phyloP scores from a whole-genome alignment of 2,329 filamentous ascomycete genomes.

The Venturia nashicola region DNA sequence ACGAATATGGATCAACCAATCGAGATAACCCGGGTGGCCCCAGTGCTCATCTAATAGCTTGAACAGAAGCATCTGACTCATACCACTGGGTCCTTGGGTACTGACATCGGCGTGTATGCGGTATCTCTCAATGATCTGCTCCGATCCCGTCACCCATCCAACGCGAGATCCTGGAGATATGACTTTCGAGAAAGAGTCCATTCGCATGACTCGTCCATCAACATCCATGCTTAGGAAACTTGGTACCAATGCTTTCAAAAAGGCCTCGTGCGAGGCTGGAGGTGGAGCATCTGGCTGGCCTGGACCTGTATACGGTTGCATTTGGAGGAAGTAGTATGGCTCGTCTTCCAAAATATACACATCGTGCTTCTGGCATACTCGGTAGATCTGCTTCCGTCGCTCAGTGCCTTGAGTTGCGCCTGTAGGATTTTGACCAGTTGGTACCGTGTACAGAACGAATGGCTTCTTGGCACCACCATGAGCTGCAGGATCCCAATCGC shows the following conservation, averaged over 20 bases:
- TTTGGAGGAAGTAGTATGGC: conserved; percentile 89
- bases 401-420: conserved; percentile 64
- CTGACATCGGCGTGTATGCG: conserved; percentile 70
- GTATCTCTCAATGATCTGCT: conserved; percentile 74
- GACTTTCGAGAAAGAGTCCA: conserved; percentile 92
- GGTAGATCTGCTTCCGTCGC: conserved; percentile 62
- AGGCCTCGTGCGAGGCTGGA: conserved; percentile 54
- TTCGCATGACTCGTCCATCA: conserved; percentile 77
- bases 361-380: conserved; percentile 71
- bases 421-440: conserved; percentile 82
- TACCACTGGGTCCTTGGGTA: conserved; percentile 74
- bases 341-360: conserved; percentile 84
- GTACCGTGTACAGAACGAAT: conserved; percentile 57
- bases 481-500: conserved; percentile 49
- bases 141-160: conserved; percentile 82
- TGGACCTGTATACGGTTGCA: conserved; percentile 31
- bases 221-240: conserved; percentile 68
- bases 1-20: conserved; percentile 77
- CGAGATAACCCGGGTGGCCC: conserved; percentile 82
- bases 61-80: conserved; percentile 73
- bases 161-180: conserved; percentile 68
- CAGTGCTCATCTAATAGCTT: conserved; percentile 88
- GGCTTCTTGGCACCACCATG: conserved; percentile 47
- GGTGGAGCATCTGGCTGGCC: conserved; percentile 39
- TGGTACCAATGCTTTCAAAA: conserved; percentile 61